Base-by-base conservation (phyloP, 768 basidiomycete species). In the Phlebiopsis flavidoalba region DNA sequence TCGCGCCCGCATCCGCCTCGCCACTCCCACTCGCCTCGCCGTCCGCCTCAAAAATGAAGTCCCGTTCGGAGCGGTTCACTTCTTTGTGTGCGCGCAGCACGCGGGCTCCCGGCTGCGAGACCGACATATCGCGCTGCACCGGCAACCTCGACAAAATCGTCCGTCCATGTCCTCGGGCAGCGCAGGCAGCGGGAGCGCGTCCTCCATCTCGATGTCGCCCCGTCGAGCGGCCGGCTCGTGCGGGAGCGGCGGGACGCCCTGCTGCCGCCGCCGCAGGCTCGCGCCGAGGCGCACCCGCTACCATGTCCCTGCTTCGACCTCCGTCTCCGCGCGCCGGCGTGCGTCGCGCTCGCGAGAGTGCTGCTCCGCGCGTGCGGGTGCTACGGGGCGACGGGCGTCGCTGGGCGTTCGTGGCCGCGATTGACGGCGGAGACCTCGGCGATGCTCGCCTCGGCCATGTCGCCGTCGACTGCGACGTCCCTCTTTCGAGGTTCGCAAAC, bases 401-500 rank as follows among this genome's bases (percentile, higher is more conserved):
- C 61, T n/a, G 17, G 62, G 59, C 26, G 37, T 58, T n/a, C 37
- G 59, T 37, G 24, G 62, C 45, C 0, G 64, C 60, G 33, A 62
- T 56, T n/a, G 26, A 55, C 60, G 21, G 55, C 53, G 26, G 40
- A 33, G 8, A 50, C 60, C 10, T 62, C 68, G 1, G 62, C 64
- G 22, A 55, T 57, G 46, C 61, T 53, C 33, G 74, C 72, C 21
- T 56, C 64, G 36, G 58, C 61, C 31, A 15, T 15, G 45, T 77
- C 78, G 14, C 72, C 61, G 19, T 89, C 88, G 0, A 84, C 76
- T 64, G 98, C 96, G 53, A 97, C 95, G 69, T 98, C 96, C n/a
- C 59, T 93, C 94, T 53, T n/a, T 98, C 95, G 17, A 99, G 83
- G 71, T 98, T 89, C 14, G 95, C 95, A 67, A 89, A 99, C 0